Base-by-base conservation (phyloP, 2,329 filamentous ascomycete genomes). In the Pseudocercospora ulei region DNA sequence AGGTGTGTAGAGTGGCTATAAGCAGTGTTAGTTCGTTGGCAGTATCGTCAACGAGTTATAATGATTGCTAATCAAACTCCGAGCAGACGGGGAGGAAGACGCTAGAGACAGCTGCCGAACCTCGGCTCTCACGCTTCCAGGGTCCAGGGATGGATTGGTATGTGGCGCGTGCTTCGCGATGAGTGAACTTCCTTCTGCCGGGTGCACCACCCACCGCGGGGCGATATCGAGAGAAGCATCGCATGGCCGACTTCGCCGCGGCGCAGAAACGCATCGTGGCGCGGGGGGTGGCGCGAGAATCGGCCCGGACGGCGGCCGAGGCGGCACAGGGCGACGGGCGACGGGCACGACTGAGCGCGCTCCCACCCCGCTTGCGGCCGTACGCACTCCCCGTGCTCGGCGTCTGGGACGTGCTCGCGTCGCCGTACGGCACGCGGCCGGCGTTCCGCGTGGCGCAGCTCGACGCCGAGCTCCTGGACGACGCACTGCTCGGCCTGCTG, bases 371-470 rank as follows among this genome's bases (percentile, higher is more conserved):
- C 55, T 18, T 85, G 46, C 72, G 73, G 59, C 67, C 68, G 44
- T 57, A 52, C 27, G 47, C 50, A 16, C 51, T 47, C 40, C 47
- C 39, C 27, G 29, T 46, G 25, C 45, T 45, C 22, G 47, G 46
- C n/a, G 41, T 44, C 18, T 93, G 82, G 84, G 75, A 86, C 56
- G 66, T 72, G 3, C 65, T 88, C 26, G 75, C 75, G 24, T 78
- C 80, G 4, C 76, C 82, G 44, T 78, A 86, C 56, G 84, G 85
- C 28, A 88, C 82, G 14, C 70, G 77, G 9, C 88, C 90, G 3
- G 80, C 83, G 7, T 95, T 94, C 60, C 79, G 90, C 38, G 90
- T 98, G 17, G 86, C 88, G 17, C 90, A 98, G 64, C 84, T 96
- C 27, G 90, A 98, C 62, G 86, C 90, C 23, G 90, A 96, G 62